phyloP scores from a whole-genome alignment of 257 asterid species.

The Salvia hispanica region DNA sequence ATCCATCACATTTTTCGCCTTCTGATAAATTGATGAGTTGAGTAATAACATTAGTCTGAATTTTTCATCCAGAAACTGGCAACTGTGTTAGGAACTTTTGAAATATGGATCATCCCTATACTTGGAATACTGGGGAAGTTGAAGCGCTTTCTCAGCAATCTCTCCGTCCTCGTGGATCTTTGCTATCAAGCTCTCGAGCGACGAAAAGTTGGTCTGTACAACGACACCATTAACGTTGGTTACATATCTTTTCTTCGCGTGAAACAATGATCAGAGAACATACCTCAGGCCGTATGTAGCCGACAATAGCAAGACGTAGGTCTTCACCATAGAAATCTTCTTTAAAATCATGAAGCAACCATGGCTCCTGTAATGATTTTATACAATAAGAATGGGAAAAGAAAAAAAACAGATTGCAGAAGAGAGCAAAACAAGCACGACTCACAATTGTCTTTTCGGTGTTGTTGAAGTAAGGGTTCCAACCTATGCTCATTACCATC shows the following conservation, averaged over 20 bases:
- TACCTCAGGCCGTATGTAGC: slow-evolving; percentile 90
- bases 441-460: slow-evolving; percentile 92
- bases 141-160: slow-evolving; percentile 75
- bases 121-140: slow-evolving; percentile 58
- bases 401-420: not conserved
- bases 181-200: slow-evolving; percentile 73
- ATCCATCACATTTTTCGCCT: not conserved
- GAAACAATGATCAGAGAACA: not conserved
- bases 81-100: slow-evolving; percentile 30
- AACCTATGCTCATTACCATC: slow-evolving; percentile 98
- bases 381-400: slow-evolving; percentile 8
- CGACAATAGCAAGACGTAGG: slow-evolving; percentile 73
- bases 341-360: slow-evolving; percentile 88
- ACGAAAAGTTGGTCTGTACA: slow-evolving; percentile 63
- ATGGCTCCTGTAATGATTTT: slow-evolving; percentile 69
- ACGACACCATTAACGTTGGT: not conserved
- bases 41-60: not conserved
- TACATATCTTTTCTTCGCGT: not conserved
- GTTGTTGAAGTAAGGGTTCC: slow-evolving; percentile 93
- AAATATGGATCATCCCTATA: slow-evolving; percentile 63
- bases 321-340: slow-evolving; percentile 89
- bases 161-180: slow-evolving; percentile 71
- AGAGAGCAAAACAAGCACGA: slow-evolving; percentile 26
- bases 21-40: not conserved
- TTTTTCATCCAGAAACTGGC: slow-evolving; percentile 9